These are phyloP conservation scores for Ustilago bromivora DNA, from an alignment of 1,284 basidiomycete genomes.

Conservation along the genomic window DNA sequence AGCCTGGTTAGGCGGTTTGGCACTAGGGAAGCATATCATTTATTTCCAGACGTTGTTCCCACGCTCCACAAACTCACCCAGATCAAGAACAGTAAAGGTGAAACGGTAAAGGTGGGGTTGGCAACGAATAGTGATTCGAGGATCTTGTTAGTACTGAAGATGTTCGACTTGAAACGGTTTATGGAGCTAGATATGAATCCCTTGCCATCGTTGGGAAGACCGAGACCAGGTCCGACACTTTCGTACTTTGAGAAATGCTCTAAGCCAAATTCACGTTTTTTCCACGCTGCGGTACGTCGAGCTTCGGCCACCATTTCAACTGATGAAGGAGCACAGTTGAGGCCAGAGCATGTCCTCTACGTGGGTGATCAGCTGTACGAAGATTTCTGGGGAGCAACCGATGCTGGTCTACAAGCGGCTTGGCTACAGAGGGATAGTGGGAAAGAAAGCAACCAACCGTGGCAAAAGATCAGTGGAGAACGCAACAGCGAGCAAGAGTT, in stretches of 20 bases:
- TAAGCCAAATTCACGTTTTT: constrained; percentile 49
- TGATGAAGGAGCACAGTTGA: not conserved
- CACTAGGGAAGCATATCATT: constrained; percentile 36
- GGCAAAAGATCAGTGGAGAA: constrained; percentile 7
- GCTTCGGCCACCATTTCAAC: constrained; percentile 1
- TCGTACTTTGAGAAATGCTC: constrained; percentile 49
- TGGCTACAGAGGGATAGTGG: constrained; percentile 45
- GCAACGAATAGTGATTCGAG: constrained; percentile 56
- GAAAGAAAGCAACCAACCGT: constrained; percentile 39
- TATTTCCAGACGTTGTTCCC: constrained; percentile 50
- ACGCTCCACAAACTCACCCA: constrained; percentile 19
- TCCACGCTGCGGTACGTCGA: constrained; percentile 38
- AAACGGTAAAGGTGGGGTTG: constrained; percentile 21
- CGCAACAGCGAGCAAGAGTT: constrained; percentile 12
- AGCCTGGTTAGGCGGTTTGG: constrained; percentile 46
- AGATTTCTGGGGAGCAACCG: constrained; percentile 52
- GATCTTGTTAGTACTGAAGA: constrained; percentile 44
- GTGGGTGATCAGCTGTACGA: constrained; percentile 58
- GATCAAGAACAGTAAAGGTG: not conserved
- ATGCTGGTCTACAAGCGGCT: constrained; percentile 43
- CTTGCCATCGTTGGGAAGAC: not conserved
- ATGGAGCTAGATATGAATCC: constrained; percentile 32
- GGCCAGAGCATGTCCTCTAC: constrained; percentile 38
- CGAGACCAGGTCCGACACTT: constrained; percentile 29
- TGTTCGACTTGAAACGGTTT: constrained; percentile 35